These are phyloP conservation scores for Phytophthora fragariaefolia DNA, from an alignment of 352 stramenopile genomes.

Conservation along the genomic window DNA sequence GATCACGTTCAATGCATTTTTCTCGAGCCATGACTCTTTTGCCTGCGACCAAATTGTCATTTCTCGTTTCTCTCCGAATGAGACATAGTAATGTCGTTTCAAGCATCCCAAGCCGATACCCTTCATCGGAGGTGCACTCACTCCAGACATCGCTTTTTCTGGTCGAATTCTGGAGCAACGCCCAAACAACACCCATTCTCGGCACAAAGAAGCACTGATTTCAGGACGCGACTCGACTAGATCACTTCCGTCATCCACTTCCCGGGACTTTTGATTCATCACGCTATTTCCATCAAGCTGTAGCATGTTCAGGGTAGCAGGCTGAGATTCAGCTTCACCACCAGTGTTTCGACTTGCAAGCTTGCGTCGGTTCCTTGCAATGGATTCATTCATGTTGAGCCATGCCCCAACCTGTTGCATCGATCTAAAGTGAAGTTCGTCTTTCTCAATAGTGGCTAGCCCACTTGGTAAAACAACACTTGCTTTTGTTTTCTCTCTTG, in stretches of 20 bases:
- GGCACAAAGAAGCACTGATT: constrained; percentile 55
- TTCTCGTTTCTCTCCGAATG: constrained; percentile 55
- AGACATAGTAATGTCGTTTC: constrained; percentile 83
- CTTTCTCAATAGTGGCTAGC: constrained; percentile 46
- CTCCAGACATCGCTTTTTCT: not conserved
- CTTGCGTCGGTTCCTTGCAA: constrained; percentile 48
- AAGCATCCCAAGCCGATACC: constrained; percentile 60
- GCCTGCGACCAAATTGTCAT: constrained; percentile 71
- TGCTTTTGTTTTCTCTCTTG: constrained; percentile 1
- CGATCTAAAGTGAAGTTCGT: constrained; percentile 58
- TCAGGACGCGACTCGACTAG: constrained; percentile 50
- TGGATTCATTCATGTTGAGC: constrained; percentile 61
- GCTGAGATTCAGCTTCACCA: not conserved
- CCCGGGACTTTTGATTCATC: constrained; percentile 47
- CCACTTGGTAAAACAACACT: constrained; percentile 37
- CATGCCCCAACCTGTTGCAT: constrained; percentile 73
- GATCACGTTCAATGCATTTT: constrained; percentile 57
- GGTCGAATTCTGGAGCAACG: constrained; percentile 46
- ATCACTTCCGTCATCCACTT: constrained; percentile 22
- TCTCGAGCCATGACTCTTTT: constrained; percentile 73
- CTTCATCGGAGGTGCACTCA: constrained; percentile 10
- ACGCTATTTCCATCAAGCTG: constrained; percentile 45
- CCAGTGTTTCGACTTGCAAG: constrained; percentile 19
- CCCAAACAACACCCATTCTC: constrained; percentile 78
- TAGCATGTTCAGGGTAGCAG: not conserved